Conservation (phyloP, 140 eudicot genomes). For the Stevia rebaudiana region DNA sequence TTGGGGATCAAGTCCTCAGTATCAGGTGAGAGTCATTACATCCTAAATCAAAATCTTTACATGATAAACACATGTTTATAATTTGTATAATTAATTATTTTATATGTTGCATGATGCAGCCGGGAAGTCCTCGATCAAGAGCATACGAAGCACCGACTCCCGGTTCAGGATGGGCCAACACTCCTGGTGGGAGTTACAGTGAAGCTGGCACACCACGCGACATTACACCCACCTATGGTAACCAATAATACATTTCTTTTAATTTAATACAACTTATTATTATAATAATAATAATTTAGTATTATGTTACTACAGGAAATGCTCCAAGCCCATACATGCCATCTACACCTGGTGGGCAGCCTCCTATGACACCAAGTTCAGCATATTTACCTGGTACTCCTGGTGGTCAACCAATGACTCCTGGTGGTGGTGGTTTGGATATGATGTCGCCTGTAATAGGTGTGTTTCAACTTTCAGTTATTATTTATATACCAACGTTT, state of each 20-base stretch:
- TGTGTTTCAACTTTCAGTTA: slow-evolving; percentile 28
- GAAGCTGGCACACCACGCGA: slow-evolving; percentile 97
- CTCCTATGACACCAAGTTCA: slow-evolving; percentile 97
- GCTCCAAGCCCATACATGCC: slow-evolving; percentile 99
- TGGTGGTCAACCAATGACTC: slow-evolving; percentile 99
- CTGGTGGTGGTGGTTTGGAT: slow-evolving; percentile 97
- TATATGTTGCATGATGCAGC: slow-evolving; percentile 37
- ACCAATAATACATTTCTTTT: not conserved
- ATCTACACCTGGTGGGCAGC: slow-evolving; percentile 96
- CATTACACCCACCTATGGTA: slow-evolving; percentile 68
- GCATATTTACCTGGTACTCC: slow-evolving; percentile 96
- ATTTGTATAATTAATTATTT: too few relatives aligned
- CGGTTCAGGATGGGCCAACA: slow-evolving; percentile 87
- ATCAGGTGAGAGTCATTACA: slow-evolving; percentile 45
- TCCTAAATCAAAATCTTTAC: not conserved
- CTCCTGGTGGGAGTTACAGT: slow-evolving; percentile 73
- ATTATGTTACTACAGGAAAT: slow-evolving; percentile 57
- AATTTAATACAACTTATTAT: not conserved
- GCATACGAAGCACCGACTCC: slow-evolving; percentile 98
- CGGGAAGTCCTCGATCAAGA: slow-evolving; percentile 89
- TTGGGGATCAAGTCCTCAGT: slow-evolving; percentile 83
- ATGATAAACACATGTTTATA: too few relatives aligned
- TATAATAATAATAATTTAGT: not conserved
- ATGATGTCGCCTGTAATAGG: slow-evolving; percentile 93
- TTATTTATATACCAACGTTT: not conserved